A percentile compares a stretch with the other conserved stretches of the same genome.
phyloP scores from a whole-genome alignment of 805 yeast species.

The Isabelozyma pseudorhagii region DNA sequence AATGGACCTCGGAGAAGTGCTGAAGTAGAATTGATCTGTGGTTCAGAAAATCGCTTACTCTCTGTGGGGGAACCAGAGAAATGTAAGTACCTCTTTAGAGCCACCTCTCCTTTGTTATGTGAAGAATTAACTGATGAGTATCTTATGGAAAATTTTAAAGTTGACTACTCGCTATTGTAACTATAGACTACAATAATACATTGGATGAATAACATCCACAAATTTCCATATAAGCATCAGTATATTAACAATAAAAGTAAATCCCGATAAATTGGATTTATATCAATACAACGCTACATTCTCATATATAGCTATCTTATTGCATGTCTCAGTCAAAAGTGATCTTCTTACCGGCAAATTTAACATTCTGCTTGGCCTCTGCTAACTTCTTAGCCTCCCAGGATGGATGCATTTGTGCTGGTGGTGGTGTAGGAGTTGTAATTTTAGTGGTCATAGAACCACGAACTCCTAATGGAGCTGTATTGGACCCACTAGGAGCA shows the following conservation, averaged over 20 bases:
- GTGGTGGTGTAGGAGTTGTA: neutral
- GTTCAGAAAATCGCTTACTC: constrained; percentile 50
- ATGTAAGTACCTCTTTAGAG: constrained; percentile 66
- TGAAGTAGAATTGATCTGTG: constrained; percentile 63
- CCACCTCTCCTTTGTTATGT: constrained; percentile 49
- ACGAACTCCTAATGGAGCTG: constrained; percentile 38
- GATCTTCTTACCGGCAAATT: constrained; percentile 83
- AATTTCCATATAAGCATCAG: neutral
- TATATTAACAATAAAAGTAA: neutral
- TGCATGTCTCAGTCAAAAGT: constrained; percentile 50
- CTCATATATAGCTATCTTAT: neutral
- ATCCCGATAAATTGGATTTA: constrained; percentile 1
- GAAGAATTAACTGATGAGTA: constrained; percentile 25
- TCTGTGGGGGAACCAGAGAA: constrained; percentile 84
- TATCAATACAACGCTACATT: neutral
- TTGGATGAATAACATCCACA: neutral
- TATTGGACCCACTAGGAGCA: constrained; percentile 39
- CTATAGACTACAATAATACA: constrained; percentile 8
- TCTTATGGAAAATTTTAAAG: constrained; percentile 18
- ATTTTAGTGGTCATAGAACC: constrained; percentile 8
- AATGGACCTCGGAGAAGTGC: constrained; percentile 87
- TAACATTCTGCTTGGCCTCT: constrained; percentile 60
- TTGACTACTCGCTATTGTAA: constrained; percentile 16
- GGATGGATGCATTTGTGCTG: constrained; percentile 75
- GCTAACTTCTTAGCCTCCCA: constrained; percentile 89